Conservation (phyloP, 2,329 filamentous ascomycete species). For the Penicillium sp. region DNA sequence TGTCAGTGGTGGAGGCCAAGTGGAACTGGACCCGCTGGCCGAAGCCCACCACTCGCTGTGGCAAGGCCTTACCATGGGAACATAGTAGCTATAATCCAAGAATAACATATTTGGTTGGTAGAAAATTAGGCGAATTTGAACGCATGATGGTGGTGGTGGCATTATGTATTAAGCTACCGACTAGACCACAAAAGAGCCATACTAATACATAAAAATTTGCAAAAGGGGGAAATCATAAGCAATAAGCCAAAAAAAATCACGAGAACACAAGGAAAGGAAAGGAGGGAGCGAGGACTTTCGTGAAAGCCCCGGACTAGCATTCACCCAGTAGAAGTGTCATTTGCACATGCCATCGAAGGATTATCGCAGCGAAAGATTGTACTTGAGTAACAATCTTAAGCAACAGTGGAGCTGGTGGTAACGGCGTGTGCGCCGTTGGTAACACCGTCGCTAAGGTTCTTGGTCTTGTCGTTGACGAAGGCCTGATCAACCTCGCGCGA, state of each 20-base stretch:
- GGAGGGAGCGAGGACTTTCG: not conserved
- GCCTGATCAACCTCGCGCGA: conserved; percentile 33
- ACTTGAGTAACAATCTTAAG: not conserved
- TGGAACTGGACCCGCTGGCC: not conserved
- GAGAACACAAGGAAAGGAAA: conserved; percentile 5
- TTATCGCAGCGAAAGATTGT: conserved; percentile 1
- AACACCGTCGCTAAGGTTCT: conserved; percentile 4
- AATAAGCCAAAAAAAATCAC: not conserved
- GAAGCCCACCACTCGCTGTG: not conserved
- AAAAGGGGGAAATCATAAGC: conserved; percentile 25
- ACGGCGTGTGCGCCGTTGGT: not conserved
- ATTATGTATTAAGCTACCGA: conserved; percentile 26
- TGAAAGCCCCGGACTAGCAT: not conserved
- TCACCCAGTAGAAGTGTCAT: not conserved
- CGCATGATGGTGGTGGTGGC: conserved; percentile 13
- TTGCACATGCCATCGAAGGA: not conserved
- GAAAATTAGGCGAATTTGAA: not conserved
- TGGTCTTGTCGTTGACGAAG: conserved; percentile 26
- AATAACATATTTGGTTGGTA: no score
- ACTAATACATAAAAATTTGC: conserved; percentile 20
- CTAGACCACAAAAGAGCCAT: conserved; percentile 7
- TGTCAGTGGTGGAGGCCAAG: not conserved
- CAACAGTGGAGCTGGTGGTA: conserved; percentile 3
- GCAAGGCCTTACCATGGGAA: not conserved
- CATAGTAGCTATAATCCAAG: no score